These are phyloP conservation scores for Helichrysum umbraculigerum DNA, from an alignment of 129 eudicot species.

Conservation along the genomic window DNA sequence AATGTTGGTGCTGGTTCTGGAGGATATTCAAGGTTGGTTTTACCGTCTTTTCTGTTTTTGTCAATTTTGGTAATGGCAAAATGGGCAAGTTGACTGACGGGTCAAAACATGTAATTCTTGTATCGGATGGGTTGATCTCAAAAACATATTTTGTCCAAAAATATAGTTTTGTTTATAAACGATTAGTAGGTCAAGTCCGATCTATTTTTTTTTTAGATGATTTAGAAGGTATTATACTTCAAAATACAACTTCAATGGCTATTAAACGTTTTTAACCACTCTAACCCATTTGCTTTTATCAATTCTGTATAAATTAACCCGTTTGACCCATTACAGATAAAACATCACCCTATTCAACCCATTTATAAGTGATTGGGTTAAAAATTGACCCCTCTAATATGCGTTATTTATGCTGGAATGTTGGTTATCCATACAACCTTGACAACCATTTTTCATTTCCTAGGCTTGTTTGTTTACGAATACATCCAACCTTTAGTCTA, in stretches of 20 bases:
- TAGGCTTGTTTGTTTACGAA: slow-evolving; percentile 95
- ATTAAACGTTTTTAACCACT: neutral
- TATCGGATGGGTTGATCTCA: neutral
- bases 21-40: slow-evolving; percentile 82
- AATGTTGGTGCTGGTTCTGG: slow-evolving; percentile 95
- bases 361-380: neutral
- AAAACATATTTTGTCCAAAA: neutral
- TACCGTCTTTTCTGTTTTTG: neutral
- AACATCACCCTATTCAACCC: neutral
- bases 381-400: neutral
- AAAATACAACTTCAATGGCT: too few species aligned
- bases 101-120: neutral
- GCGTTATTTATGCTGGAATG: too few species aligned
- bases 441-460: slow-evolving; percentile 7
- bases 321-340: neutral
- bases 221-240: neutral
- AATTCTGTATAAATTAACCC: neutral
- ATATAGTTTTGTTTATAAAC: too few species aligned
- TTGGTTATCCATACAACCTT: neutral
- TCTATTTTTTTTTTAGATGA: neutral
- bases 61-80: neutral
- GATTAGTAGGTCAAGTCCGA: neutral
- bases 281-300: neutral
- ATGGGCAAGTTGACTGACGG: neutral
- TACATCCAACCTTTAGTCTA: slow-evolving; percentile 78